Evolutionary conservation across 192 early-diverging fungal genomes (phyloP).

Genomic region (Backusella luteola): DNA sequence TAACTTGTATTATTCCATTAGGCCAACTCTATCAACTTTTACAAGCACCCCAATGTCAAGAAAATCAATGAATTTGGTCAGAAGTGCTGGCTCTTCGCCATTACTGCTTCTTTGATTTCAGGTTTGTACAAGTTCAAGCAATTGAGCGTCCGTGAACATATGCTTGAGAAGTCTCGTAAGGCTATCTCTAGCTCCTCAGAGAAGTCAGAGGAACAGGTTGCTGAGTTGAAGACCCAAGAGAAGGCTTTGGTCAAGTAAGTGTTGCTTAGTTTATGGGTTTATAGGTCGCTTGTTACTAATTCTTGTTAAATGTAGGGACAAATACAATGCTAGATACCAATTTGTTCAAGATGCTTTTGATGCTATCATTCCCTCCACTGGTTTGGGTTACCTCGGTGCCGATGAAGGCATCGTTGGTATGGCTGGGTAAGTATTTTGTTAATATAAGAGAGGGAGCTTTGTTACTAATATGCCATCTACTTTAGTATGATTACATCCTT

Average conservation of each 20-base stretch:
- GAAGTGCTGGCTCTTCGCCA: conserved; percentile 68
- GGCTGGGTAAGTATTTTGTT: conserved; percentile 49
- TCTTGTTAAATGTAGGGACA: conserved; percentile 48
- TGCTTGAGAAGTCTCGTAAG: conserved; percentile 31
- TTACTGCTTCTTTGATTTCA: conserved; percentile 59
- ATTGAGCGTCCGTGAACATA: conserved; percentile 44
- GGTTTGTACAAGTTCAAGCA: conserved; percentile 66
- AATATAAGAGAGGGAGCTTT: no score
- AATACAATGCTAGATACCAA: conserved; percentile 44
- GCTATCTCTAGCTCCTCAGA: conserved; percentile 16
- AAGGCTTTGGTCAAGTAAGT: conserved; percentile 47
- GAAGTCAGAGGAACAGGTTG: conserved; percentile 31
- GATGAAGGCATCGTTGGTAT: conserved; percentile 73
- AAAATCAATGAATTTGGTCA: conserved; percentile 53
- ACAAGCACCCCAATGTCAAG: conserved; percentile 50
- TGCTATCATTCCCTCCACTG: conserved; percentile 65
- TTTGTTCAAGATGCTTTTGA: conserved; percentile 70
- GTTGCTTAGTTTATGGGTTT: neutral
- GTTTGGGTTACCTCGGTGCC: conserved; percentile 59
- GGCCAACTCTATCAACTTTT: conserved; percentile 27
- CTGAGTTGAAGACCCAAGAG: conserved; percentile 38
- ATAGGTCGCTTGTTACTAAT: neutral
- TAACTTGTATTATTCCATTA: neutral
- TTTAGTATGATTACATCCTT: conserved; percentile 63
- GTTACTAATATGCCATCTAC: neutral